Evolutionary conservation across 495 filamentous ascomycete genomes (phyloP), one percentile per base, ranked within the genome.

Genomic region (Neurospora pannonica): DNA sequence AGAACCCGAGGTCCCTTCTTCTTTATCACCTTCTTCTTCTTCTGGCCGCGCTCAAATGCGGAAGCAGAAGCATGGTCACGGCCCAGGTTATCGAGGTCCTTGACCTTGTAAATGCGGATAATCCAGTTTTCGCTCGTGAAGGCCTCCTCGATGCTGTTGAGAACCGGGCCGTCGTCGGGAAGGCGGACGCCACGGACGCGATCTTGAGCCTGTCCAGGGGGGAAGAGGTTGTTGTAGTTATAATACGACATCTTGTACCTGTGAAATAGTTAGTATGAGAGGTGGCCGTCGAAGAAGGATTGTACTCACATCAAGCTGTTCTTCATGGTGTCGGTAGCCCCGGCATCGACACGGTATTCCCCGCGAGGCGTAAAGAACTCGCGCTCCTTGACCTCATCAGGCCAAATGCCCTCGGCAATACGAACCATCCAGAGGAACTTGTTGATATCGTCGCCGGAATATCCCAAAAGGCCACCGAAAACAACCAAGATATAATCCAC

Each of bases 221-320:
- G 94, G 89, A 98, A 99, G 74, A 99, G 90, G 28, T 88, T 84
- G 84, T 95, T 89, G 87, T 91, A 99, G 88, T 98, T 98, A 90
- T 98, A 92, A 88, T 98, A 99, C 42, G 94, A 97, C 97, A 99
- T 98, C 89, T 99, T 99, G 89, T 99, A 99, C 94, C 94, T 97
- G 77, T 75, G 42, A 60, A 37, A 15, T 17, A 75, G 81, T 88
- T 77, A 90, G 84, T 70, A 78, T 31, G 3, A 19, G 36, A 15
- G 5, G 10, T 11, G n/a, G 69, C 46, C 43, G 21, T 15, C 39
- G 74, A 75, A 72, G 11, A 13, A 28, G 9, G 21, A n/a, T 11
- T 69, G n/a, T 28, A 83, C 93, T 86, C 89, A 97, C 94, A 99
- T 97, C 86, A 99, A 89, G 82, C 94, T 97, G 88, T 99, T 97